Evolutionary conservation across 2,329 filamentous ascomycete species (phyloP), one percentile per base, ranked within the genome.

Genomic region (Hyphodiscus sp.): DNA sequence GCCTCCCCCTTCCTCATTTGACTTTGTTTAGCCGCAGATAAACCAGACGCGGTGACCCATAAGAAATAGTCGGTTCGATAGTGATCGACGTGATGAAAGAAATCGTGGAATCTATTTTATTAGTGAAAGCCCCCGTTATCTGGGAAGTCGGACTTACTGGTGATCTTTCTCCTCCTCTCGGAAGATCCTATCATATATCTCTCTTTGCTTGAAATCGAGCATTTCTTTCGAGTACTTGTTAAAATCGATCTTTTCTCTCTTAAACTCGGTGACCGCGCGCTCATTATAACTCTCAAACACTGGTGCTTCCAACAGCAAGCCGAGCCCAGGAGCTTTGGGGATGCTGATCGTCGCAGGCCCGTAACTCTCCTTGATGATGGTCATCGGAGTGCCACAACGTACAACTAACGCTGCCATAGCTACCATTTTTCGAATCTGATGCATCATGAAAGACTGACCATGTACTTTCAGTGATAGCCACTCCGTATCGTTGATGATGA

Each of bases 361-460:
- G 69, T 95, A 95, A 56, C 84, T 89, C 56, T 95, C 80, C 0
- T 73, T 69, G 61, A 99, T 88, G 26, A 87, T 81, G 11, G 80
- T 74, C 3, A 84, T 76, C 3, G 87, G 77, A n/a, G 85, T 85
- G 49, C 90, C 94, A 69, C 88, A 95, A 41, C 94, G 85, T 7
- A 95, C 86, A 6, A 92, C 76, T 56, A 99, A 77, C 33, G 89
- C 83, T 9, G 84, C 89, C 86, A 99, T 91, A 53, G 89, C 90
- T 16, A 99, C 89, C 94, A 99, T 97, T 73, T 97, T 99, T 66
- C 94, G 86, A 71, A 99, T 99, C 74, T 99, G 94, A 71, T 99
- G 94, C 94, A 99, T 99, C 94, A 99, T 99, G 78, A 99, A 99
- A 67, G 87, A 92, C 72, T 99, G 94, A 0, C 94, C 94, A 71